phyloP scores from a whole-genome alignment of 1,284 basidiomycete species.

The Cutaneotrichosporon sp. region DNA sequence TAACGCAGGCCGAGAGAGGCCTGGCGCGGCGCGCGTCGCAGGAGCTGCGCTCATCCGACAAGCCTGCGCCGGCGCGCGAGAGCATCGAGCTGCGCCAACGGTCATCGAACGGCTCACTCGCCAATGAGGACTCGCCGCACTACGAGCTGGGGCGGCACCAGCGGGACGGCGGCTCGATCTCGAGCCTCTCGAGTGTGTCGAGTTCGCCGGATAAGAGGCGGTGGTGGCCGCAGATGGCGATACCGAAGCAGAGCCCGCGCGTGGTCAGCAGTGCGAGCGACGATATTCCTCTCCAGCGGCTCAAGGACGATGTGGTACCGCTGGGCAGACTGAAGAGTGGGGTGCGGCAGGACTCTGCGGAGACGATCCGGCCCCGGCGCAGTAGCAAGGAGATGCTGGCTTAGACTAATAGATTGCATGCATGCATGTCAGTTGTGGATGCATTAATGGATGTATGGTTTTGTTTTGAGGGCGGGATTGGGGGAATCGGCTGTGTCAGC shows the following conservation, averaged over 20 bases:
- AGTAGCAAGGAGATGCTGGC: slow-evolving; percentile 1
- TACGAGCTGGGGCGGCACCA: slow-evolving; percentile 27
- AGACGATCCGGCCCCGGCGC: slow-evolving; percentile 11
- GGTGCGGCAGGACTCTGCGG: slow-evolving; percentile 15
- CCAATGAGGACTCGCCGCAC: slow-evolving; percentile 9
- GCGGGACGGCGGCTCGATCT: slow-evolving; percentile 19
- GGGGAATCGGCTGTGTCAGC: neutral
- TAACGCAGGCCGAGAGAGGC: neutral
- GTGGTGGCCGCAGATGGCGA: slow-evolving; percentile 33
- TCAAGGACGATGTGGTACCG: slow-evolving; percentile 2
- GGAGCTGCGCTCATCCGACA: slow-evolving; percentile 4
- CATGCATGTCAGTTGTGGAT: neutral
- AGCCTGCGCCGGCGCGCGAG: slow-evolving; percentile 1
- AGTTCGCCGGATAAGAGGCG: slow-evolving; percentile 28
- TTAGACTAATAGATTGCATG: slow-evolving; percentile 3
- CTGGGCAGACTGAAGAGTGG: neutral
- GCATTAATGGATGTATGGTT: neutral
- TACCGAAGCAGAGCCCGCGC: neutral
- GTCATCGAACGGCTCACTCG: slow-evolving; percentile 3
- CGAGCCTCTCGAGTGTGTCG: slow-evolving; percentile 8
- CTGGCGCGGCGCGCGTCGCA: slow-evolving; percentile 7
- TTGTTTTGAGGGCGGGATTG: neutral
- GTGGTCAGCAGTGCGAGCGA: slow-evolving; percentile 9
- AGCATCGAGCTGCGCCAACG: slow-evolving; percentile 9
- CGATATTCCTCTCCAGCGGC: slow-evolving; percentile 9